phyloP scores from a whole-genome alignment of 345 rosid genomes.

The Physaria fendleri region DNA sequence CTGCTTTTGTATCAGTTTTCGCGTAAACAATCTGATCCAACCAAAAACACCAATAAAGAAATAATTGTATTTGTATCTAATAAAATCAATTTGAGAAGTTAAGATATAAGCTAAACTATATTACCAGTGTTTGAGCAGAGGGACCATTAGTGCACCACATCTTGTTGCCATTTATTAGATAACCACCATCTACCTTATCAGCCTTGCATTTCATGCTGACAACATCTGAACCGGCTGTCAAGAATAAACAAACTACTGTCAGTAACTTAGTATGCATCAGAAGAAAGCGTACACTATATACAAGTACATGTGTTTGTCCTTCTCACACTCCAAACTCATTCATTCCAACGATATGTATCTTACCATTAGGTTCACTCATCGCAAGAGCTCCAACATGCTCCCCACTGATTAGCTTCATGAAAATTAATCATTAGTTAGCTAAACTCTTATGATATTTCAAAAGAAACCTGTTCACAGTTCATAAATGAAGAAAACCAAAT shows the following conservation, averaged over 20 bases:
- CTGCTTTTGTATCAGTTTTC: slow-evolving; percentile 62
- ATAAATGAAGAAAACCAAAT: neutral
- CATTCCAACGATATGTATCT: slow-evolving; percentile 10
- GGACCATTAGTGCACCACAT: slow-evolving; percentile 99
- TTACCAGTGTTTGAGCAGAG: slow-evolving; percentile 85
- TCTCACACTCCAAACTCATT: slow-evolving; percentile 2
- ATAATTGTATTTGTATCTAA: neutral
- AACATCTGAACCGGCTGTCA: slow-evolving; percentile 92
- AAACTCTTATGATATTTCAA: neutral
- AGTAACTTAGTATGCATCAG: slow-evolving; percentile 1
- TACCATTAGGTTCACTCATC: slow-evolving; percentile 98
- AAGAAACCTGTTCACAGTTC: neutral
- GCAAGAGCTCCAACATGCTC: slow-evolving; percentile 98
- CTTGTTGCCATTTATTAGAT: slow-evolving; percentile 72
- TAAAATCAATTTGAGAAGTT: neutral
- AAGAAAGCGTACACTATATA: neutral
- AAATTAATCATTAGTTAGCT: slow-evolving; percentile 19
- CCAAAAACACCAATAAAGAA: neutral
- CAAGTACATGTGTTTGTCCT: neutral
- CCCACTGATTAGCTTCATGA: slow-evolving; percentile 85
- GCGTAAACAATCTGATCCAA: slow-evolving; percentile 73
- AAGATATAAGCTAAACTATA: neutral
- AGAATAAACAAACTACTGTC: neutral
- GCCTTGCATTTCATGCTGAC: slow-evolving; percentile 98
- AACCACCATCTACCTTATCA: slow-evolving; percentile 81